These are phyloP conservation scores for Lagenidium sp. DNA, from an alignment of 352 stramenopile species.

Conservation along the genomic window DNA sequence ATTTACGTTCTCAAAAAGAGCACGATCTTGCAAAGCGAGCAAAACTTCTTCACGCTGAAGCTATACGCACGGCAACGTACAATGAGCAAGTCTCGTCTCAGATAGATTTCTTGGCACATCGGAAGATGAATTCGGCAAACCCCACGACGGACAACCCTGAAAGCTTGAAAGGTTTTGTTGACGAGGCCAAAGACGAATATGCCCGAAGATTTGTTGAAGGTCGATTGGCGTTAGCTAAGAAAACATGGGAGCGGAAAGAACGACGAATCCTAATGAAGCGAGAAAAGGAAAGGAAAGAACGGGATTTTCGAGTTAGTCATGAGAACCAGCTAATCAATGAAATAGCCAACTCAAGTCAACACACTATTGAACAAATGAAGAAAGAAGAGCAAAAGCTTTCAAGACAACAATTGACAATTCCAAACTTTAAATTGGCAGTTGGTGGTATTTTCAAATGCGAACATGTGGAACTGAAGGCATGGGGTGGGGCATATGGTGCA, in stretches of 20 bases:
- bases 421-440: conserved; percentile 40
- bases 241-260: conserved; percentile 66
- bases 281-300: conserved; percentile 29
- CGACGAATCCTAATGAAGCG: conserved; percentile 34
- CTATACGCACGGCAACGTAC: conserved; percentile 53
- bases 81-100: conserved; percentile 53
- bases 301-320: conserved; percentile 38
- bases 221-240: conserved; percentile 42
- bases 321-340: conserved; percentile 33
- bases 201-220: conserved; percentile 43
- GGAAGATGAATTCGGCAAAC: conserved; percentile 7
- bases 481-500: conserved; percentile 51
- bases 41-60: conserved; percentile 38
- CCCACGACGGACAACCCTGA: not conserved
- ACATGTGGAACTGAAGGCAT: conserved; percentile 48
- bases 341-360: conserved; percentile 22
- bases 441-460: conserved; percentile 37
- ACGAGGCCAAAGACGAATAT: conserved; percentile 46
- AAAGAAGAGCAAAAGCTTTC: conserved; percentile 13
- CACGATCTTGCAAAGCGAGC: conserved; percentile 26
- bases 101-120: conserved; percentile 58
- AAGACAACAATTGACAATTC: conserved; percentile 36
- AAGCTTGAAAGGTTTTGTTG: too few relatives aligned
- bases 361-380: conserved; percentile 21
- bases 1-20: conserved; percentile 21